These are phyloP conservation scores for Fusarium anguioides DNA, from an alignment of 2,329 filamentous ascomycete species.

Conservation along the genomic window DNA sequence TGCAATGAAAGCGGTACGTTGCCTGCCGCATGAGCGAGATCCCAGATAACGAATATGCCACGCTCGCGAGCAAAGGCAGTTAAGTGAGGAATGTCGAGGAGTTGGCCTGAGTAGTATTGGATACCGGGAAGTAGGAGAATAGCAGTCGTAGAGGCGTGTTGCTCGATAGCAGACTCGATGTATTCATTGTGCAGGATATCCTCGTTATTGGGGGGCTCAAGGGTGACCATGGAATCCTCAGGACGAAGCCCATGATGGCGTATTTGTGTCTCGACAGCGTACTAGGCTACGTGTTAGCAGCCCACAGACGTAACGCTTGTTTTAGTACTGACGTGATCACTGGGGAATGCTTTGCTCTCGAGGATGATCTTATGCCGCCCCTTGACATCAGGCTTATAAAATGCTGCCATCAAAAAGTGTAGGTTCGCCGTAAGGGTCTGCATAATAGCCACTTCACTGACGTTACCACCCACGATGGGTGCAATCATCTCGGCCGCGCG, in stretches of 20 bases:
- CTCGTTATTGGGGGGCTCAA: constrained; percentile 65
- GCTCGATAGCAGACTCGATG: constrained; percentile 77
- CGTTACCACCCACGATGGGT: constrained; percentile 74
- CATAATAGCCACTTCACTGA: constrained; percentile 83
- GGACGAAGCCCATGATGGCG: constrained; percentile 73
- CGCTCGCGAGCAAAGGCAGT: constrained; percentile 76
- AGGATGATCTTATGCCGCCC: constrained; percentile 77
- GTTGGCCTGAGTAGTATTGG: constrained; percentile 88
- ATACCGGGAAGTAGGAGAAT: constrained; percentile 82
- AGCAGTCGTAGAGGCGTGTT: constrained; percentile 75
- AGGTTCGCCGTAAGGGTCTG: constrained; percentile 82
- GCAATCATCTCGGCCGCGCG: constrained; percentile 75
- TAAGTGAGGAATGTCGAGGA: constrained; percentile 81
- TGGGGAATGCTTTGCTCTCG: constrained; percentile 87
- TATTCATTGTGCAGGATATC: constrained; percentile 72
- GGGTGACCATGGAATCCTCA: constrained; percentile 73
- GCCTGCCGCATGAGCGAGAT: constrained; percentile 83
- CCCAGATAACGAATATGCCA: constrained; percentile 80
- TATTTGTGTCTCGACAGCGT: constrained; percentile 82
- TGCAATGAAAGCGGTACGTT: constrained; percentile 81
- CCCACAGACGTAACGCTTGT: neutral
- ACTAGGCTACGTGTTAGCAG: constrained; percentile 58
- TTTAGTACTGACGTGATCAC: constrained; percentile 71
- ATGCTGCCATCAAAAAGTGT: constrained; percentile 82
- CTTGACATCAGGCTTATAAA: constrained; percentile 73